Evolutionary conservation across 257 asterid genomes (phyloP).

Genomic region (Apocynum venetum): DNA sequence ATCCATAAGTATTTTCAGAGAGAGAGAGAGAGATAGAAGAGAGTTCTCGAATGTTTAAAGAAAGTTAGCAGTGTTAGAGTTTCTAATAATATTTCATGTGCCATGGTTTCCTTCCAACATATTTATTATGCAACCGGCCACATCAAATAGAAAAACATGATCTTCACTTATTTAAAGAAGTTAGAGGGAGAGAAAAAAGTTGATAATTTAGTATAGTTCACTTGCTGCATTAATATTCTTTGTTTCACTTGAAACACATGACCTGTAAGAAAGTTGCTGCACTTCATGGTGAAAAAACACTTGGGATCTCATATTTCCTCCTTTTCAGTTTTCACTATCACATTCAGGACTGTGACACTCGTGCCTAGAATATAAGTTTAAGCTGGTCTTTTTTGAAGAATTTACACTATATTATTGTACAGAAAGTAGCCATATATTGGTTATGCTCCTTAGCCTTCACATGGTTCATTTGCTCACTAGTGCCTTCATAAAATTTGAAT

Average conservation of each 20-base stretch:
- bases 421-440: neutral
- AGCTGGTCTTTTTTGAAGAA: neutral
- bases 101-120: neutral
- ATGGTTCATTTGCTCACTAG: neutral
- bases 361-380: neutral
- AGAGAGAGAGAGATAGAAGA: no score
- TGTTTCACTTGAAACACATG: neutral
- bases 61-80: neutral
- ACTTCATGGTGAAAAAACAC: neutral
- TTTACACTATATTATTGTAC: neutral
- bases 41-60: no score
- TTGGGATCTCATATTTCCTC: neutral
- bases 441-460: neutral
- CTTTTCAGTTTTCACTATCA: neutral
- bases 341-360: neutral
- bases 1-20: no score
- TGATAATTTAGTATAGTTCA: neutral
- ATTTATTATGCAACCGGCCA: neutral
- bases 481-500: neutral
- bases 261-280: neutral
- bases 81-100: neutral
- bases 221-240: neutral
- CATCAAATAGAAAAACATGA: neutral
- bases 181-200: neutral
- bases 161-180: neutral